These are phyloP conservation scores for Russula foetens DNA, from an alignment of 768 basidiomycete genomes.

Conservation along the genomic window DNA sequence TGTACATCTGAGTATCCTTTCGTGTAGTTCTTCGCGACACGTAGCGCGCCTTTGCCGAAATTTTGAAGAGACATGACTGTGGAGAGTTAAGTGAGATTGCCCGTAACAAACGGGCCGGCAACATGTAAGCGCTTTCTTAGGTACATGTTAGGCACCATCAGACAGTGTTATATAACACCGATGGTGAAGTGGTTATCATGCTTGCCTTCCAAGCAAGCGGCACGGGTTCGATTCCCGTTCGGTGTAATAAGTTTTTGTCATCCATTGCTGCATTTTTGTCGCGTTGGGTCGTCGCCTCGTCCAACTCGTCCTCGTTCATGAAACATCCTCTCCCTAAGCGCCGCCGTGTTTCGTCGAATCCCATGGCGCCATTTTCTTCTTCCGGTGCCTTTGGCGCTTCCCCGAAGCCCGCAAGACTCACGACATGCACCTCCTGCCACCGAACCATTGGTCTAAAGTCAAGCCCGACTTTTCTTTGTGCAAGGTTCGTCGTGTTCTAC, in stretches of 20 bases:
- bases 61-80: slow-evolving; percentile 52
- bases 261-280: not conserved
- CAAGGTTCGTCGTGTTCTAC: not conserved
- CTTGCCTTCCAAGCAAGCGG: slow-evolving; percentile 32
- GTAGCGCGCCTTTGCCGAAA: slow-evolving; percentile 76
- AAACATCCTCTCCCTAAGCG: not conserved
- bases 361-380: not conserved
- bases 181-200: slow-evolving; percentile 30
- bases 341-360: slow-evolving; percentile 8
- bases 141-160: not conserved
- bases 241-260: slow-evolving; percentile 15
- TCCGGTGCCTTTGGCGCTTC: not conserved
- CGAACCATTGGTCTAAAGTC: slow-evolving; percentile 9
- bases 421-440: slow-evolving; percentile 7
- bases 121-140: not conserved
- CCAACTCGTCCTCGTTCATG: not conserved
- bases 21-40: slow-evolving; percentile 92
- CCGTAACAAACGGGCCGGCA: not conserved
- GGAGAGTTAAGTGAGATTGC: not conserved
- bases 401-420: not conserved
- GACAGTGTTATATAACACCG: slow-evolving; percentile 3
- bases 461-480: slow-evolving; percentile 1
- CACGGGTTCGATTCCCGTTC: slow-evolving; percentile 27
- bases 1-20: slow-evolving; percentile 94
- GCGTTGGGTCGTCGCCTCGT: not conserved